Conservation (phyloP, 768 basidiomycete genomes). For the Sporobolomyces pararoseus region DNA sequence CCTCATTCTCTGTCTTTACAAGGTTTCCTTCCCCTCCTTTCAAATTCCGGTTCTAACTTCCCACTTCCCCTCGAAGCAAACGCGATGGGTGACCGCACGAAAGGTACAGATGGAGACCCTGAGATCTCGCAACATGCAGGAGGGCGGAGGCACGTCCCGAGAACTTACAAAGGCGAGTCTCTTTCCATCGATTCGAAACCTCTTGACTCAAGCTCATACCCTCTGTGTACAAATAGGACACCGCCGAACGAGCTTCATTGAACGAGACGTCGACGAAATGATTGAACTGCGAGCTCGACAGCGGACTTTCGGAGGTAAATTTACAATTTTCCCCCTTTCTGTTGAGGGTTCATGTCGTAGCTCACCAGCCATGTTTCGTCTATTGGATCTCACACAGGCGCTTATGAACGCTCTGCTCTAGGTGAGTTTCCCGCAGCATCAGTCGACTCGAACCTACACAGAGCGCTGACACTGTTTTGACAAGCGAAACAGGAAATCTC, state of each 20-base stretch:
- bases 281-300: constrained; percentile 67
- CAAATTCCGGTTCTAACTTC: too few relatives aligned
- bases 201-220: too few relatives aligned
- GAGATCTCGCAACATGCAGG: neutral
- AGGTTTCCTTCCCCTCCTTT: too few relatives aligned
- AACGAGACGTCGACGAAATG: constrained; percentile 10
- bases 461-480: too few relatives aligned
- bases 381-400: constrained; percentile 52
- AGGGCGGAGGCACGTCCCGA: neutral
- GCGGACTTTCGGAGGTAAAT: constrained; percentile 63
- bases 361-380: too few relatives aligned
- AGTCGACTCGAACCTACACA: too few relatives aligned
- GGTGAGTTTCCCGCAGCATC: too few relatives aligned
- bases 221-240: constrained; percentile 18
- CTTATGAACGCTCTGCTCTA: constrained; percentile 71
- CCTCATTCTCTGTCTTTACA: too few relatives aligned
- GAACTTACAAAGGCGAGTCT: constrained; percentile 4
- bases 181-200: neutral
- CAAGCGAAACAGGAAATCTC: constrained; percentile 58
- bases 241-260: constrained; percentile 9
- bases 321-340: neutral
- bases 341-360: too few relatives aligned
- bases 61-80: too few relatives aligned
- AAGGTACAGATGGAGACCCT: too few relatives aligned
- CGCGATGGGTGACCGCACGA: too few relatives aligned